Evolutionary conservation across 805 yeast genomes (phyloP), one percentile per base, ranked within the genome.

Genomic region (Cyberlindnera meyerae): DNA sequence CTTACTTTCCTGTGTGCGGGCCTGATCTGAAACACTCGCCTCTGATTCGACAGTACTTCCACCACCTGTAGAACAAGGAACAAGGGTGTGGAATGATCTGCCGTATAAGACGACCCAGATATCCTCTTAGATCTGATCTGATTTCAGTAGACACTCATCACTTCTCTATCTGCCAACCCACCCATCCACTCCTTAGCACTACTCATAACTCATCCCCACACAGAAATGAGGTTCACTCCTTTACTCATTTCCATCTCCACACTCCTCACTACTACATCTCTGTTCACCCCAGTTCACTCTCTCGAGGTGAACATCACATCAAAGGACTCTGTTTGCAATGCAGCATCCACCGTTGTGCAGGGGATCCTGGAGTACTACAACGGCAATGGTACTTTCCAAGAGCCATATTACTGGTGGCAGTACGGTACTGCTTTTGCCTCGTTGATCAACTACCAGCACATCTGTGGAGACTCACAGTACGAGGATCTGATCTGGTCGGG

Each of bases 371-470:
- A 77, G 57, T 83, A 83, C 58, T 80, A 83, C 52, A 74, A 72
- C 43, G 87, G 88, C 14, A 40, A 44, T 20, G 94, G 90, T 17
- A 71, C 72, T 75, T 82, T 82, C 52, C 64, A 73, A 11, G 55
- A 70, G 44, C 88, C 88, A 2, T 18, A 21, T 57, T 80, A 79
- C 61, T 88, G 93, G 88, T 85, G 95, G 95, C 79, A 82, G 59
- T 87, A 89, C 27, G 95, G 94, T 51, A 90, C 85, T 48, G 88
- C 88, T 0, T 80, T 67, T 60, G 74, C 73, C 11, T 63, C 70
- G 2, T 57, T 84, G 64, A 55, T 90, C 26, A 95, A 87, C 58
- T 83, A 79, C 54, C 73, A 84, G 67, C 77, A 63, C 49, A 73
- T 76, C 50, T 82, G 90, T 59, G 67, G 77, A 32, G 80, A 89